Conservation (phyloP, 768 basidiomycete genomes). For the Suillus americanus region DNA sequence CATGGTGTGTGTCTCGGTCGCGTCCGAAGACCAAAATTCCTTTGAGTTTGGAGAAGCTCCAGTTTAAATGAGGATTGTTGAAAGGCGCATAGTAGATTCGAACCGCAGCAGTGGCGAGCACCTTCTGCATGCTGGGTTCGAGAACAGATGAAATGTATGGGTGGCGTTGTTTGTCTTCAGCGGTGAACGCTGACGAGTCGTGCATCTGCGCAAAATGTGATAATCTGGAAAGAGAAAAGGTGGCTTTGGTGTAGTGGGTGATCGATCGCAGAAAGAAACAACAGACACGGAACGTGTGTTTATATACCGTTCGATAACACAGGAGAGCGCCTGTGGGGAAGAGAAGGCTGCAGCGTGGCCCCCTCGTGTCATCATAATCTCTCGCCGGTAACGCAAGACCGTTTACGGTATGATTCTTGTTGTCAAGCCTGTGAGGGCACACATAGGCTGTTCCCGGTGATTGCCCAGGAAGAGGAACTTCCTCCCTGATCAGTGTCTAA, state of each 20-base stretch:
- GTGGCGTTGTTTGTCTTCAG: constrained; percentile 38
- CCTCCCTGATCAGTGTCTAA: background rate
- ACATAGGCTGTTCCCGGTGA: constrained; percentile 15
- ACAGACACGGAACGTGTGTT: constrained; percentile 16
- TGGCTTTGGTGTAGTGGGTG: constrained; percentile 13
- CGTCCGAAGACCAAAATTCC: constrained; percentile 59
- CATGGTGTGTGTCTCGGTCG: constrained; percentile 27
- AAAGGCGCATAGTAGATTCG: constrained; percentile 65
- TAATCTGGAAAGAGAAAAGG: constrained; percentile 19
- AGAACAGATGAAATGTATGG: constrained; percentile 40
- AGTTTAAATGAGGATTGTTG: constrained; percentile 44
- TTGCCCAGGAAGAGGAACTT: background rate
- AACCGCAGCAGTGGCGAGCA: constrained; percentile 54
- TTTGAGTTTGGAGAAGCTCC: constrained; percentile 59
- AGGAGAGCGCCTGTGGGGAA: constrained; percentile 19
- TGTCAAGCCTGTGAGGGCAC: constrained; percentile 29
- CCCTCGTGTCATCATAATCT: constrained; percentile 31
- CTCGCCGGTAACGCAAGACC: constrained; percentile 30
- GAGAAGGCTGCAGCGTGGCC: constrained; percentile 34
- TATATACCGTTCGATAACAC: constrained; percentile 34
- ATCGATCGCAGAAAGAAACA: constrained; percentile 16
- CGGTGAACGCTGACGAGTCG: constrained; percentile 32
- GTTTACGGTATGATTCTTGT: constrained; percentile 25
- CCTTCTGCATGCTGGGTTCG: constrained; percentile 39
- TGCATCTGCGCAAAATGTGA: constrained; percentile 24